Percentiles rank a stretch among this genome's conserved stretches.
Evolutionary conservation across 2,329 filamentous ascomycete genomes (phyloP).

Genomic region (Ceratocystis smalleyi): DNA sequence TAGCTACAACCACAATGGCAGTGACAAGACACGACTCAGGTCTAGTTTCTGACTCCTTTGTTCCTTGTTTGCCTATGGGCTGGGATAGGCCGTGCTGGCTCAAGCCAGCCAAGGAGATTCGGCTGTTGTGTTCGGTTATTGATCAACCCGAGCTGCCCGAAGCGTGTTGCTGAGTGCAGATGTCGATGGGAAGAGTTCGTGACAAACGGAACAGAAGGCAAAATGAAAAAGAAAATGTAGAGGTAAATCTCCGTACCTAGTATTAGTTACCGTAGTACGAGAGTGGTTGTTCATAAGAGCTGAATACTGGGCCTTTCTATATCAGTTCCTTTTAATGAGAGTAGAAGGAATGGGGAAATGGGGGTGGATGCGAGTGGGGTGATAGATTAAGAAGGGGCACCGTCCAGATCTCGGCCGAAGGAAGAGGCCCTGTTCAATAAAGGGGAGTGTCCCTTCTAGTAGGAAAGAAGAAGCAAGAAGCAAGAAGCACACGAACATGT

Average conservation of each 20-base stretch:
- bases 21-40: no score
- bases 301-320: conserved; percentile 1
- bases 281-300: neutral
- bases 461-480: neutral
- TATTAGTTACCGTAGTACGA: neutral
- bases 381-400: neutral
- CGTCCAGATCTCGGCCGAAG: neutral
- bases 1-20: no score
- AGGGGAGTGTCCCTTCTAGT: neutral
- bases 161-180: neutral
- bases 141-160: neutral
- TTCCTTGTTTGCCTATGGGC: no score
- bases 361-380: neutral
- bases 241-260: neutral
- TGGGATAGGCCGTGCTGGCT: no score
- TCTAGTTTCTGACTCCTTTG: no score
- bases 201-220: no score
- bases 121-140: neutral
- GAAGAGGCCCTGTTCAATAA: neutral
- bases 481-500: neutral
- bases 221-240: no score
- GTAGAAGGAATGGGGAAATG: neutral
- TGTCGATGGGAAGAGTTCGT: neutral
- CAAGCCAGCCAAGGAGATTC: no score
- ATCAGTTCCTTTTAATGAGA: conserved; percentile 2